phyloP scores from a whole-genome alignment of 2,329 filamentous ascomycete species.

The Paraphoma chrysanthemicola region DNA sequence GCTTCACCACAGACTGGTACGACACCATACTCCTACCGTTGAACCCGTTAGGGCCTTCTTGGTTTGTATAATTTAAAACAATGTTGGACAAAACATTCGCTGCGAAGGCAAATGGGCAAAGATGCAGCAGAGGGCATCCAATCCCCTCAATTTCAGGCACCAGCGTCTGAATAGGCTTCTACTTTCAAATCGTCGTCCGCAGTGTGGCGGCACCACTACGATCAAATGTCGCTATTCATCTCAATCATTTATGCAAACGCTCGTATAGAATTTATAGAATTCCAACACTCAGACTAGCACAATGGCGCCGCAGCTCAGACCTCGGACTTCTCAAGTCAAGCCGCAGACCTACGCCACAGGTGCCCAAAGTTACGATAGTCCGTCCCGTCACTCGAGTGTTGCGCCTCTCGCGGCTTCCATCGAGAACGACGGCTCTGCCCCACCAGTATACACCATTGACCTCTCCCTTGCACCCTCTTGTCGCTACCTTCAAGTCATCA shows the following conservation, averaged over 20 bases:
- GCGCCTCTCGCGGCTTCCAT: not conserved
- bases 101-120: too few species aligned
- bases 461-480: slow-evolving; percentile 60
- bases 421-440: not conserved
- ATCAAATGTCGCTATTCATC: not conserved
- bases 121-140: not conserved
- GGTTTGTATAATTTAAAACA: too few species aligned
- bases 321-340: slow-evolving; percentile 6
- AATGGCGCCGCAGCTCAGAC: slow-evolving; percentile 6
- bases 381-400: not conserved
- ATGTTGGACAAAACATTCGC: too few species aligned
- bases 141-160: not conserved
- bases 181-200: not conserved
- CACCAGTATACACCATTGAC: slow-evolving; percentile 59
- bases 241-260: too few species aligned
- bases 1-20: not conserved
- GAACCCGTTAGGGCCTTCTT: too few species aligned
- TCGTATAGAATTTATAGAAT: too few species aligned
- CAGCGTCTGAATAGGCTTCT: not conserved
- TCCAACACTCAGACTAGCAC: too few species aligned
- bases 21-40: not conserved
- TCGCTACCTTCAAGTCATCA: slow-evolving; percentile 60
- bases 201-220: not conserved
- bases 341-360: not conserved
- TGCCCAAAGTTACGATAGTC: not conserved